phyloP scores from a whole-genome alignment of 169 alveolate species.

The Babesia gibsoni region DNA sequence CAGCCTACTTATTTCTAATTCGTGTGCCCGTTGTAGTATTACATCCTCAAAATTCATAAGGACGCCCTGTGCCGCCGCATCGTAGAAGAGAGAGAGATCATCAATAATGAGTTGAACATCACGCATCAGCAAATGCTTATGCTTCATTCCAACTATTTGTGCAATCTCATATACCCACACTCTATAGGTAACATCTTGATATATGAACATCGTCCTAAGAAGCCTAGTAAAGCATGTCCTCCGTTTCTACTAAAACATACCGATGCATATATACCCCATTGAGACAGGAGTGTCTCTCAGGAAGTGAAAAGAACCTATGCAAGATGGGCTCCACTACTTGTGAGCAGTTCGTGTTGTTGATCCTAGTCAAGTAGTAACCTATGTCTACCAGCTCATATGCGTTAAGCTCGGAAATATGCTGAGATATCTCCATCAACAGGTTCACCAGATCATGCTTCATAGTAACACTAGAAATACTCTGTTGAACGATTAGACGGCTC shows the following conservation, averaged over 20 bases:
- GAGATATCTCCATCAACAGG: slow-evolving; percentile 38
- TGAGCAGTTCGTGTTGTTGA: slow-evolving; percentile 39
- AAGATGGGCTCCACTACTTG: slow-evolving; percentile 51
- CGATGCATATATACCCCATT: slow-evolving; percentile 62
- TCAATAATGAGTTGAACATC: slow-evolving; percentile 74
- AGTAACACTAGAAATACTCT: slow-evolving; percentile 35
- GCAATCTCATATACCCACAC: slow-evolving; percentile 77
- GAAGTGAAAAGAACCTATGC: slow-evolving; percentile 61
- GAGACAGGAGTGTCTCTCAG: slow-evolving; percentile 59
- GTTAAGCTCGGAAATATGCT: slow-evolving; percentile 40
- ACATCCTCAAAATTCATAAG: slow-evolving; percentile 65
- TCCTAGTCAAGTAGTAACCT: slow-evolving; percentile 50
- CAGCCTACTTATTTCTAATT: slow-evolving; percentile 67
- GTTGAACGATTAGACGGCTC: background rate
- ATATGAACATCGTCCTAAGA: slow-evolving; percentile 71
- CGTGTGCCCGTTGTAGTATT: slow-evolving; percentile 62
- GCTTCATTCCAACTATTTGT: slow-evolving; percentile 65
- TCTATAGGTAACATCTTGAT: slow-evolving; percentile 73
- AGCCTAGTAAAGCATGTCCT: slow-evolving; percentile 26
- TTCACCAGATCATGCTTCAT: slow-evolving; percentile 4
- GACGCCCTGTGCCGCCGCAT: slow-evolving; percentile 71
- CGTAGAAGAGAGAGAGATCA: slow-evolving; percentile 75
- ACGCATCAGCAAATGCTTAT: slow-evolving; percentile 73
- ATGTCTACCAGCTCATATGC: slow-evolving; percentile 62
- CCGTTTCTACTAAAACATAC: background rate